A percentile compares a stretch with the other conserved stretches of the same genome.
Evolutionary conservation across 805 yeast species (phyloP).

Genomic region (Candida jianshihensis): DNA sequence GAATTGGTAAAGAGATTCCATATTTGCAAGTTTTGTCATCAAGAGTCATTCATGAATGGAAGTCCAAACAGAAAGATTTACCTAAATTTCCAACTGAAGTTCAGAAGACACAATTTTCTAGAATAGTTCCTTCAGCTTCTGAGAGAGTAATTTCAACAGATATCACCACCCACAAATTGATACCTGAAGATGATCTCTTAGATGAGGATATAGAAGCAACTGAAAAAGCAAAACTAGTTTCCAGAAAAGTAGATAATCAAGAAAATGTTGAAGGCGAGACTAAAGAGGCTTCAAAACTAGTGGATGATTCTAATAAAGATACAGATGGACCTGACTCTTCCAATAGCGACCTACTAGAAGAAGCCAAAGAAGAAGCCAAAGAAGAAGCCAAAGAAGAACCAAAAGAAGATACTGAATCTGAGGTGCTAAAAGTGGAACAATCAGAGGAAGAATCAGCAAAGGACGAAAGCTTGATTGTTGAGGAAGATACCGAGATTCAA

Average conservation of each 20-base stretch:
- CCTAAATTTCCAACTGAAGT: conserved; percentile 4
- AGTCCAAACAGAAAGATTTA: conserved; percentile 8
- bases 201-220: conserved; percentile 4
- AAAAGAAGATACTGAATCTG: no score
- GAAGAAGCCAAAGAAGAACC: conserved; percentile 3
- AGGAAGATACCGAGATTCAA: no score
- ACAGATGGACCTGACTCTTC: conserved; percentile 1
- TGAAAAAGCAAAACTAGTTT: neutral
- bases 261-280: conserved; percentile 4
- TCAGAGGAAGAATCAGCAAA: no score
- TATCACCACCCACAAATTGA: conserved; percentile 11
- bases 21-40: conserved; percentile 33
- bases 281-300: neutral
- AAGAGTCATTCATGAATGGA: conserved; percentile 22
- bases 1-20: conserved; percentile 38
- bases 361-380: neutral
- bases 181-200: conserved; percentile 9
- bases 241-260: neutral
- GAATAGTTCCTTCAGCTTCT: conserved; percentile 8
- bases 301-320: conserved; percentile 1
- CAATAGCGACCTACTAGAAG: no score
- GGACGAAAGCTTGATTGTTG: no score
- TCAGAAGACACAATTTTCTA: conserved; percentile 7
- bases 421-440: no score
- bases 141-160: conserved; percentile 19